phyloP scores from a whole-genome alignment of 176 grass and related monocot genomes.

The Saccharum spontaneum region DNA sequence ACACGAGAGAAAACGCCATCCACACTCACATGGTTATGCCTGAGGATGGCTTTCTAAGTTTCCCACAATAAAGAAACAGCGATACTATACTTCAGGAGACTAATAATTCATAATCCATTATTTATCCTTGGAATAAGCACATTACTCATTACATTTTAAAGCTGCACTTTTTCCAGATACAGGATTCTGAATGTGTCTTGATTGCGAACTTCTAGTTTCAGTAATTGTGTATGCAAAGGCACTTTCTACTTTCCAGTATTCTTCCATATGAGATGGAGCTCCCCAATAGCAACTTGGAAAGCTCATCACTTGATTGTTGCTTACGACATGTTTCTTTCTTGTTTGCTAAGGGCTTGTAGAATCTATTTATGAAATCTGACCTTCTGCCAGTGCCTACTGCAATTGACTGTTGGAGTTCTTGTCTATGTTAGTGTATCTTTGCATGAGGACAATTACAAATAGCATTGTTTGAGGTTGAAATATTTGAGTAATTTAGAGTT shows the following conservation, averaged over 20 bases:
- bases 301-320: not conserved
- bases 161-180: not conserved
- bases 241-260: not conserved
- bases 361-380: not conserved
- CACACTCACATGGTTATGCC: not conserved
- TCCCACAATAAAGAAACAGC: not conserved
- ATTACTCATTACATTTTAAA: not conserved
- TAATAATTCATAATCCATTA: not conserved
- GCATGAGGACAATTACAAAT: not conserved
- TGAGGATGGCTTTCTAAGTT: not conserved
- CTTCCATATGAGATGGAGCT: not conserved
- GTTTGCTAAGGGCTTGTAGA: not conserved
- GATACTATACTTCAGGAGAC: not conserved
- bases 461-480: not conserved
- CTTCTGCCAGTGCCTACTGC: not conserved
- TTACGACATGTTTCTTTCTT: not conserved
- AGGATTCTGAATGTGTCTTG: not conserved
- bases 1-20: not conserved
- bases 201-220: not conserved
- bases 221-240: not conserved
- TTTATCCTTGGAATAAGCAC: not conserved
- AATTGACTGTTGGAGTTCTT: not conserved
- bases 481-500: not conserved
- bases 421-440: conserved; percentile 13
- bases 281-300: not conserved